phyloP scores from a whole-genome alignment of 108 stramenopile species.

The Cyclotella choctawhatcheeana region DNA sequence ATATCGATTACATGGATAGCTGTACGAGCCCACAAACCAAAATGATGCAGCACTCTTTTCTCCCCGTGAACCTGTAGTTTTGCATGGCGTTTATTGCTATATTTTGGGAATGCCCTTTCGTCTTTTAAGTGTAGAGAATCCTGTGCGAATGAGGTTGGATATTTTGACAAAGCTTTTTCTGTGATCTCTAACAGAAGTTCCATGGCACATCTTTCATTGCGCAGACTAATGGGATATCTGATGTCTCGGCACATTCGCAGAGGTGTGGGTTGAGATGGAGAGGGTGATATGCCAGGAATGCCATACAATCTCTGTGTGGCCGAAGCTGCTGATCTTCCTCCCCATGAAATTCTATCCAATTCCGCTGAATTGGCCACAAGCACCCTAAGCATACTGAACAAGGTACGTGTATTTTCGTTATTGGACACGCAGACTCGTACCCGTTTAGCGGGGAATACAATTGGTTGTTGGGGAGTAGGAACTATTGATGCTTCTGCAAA shows the following conservation, averaged over 20 bases:
- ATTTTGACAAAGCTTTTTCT: conserved; percentile 59
- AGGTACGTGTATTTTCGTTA: conserved; percentile 92
- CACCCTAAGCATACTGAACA: conserved; percentile 86
- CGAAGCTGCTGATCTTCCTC: conserved; percentile 8
- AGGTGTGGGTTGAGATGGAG: conserved; percentile 16
- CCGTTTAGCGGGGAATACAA: conserved; percentile 66
- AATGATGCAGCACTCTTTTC: conserved; percentile 91
- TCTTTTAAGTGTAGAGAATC: conserved; percentile 73
- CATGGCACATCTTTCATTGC: conserved; percentile 88
- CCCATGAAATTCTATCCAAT: conserved; percentile 56
- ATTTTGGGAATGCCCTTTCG: conserved; percentile 69
- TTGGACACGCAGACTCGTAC: conserved; percentile 93
- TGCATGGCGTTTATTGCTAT: conserved; percentile 87
- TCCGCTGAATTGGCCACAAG: conserved; percentile 76
- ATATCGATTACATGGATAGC: conserved; percentile 79
- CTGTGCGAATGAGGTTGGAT: conserved; percentile 82
- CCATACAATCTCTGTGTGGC: conserved; percentile 44
- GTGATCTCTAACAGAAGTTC: conserved; percentile 66
- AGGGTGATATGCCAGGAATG: conserved; percentile 32
- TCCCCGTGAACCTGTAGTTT: conserved; percentile 90
- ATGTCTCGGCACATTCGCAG: conserved; percentile 85
- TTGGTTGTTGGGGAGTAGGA: conserved; percentile 9
- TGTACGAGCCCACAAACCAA: conserved; percentile 73
- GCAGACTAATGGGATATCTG: conserved; percentile 74
- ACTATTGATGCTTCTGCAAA: conserved; percentile 14